Base-by-base conservation (phyloP, 2,329 filamentous ascomycete genomes). In the Arthrinium phaeospermum region DNA sequence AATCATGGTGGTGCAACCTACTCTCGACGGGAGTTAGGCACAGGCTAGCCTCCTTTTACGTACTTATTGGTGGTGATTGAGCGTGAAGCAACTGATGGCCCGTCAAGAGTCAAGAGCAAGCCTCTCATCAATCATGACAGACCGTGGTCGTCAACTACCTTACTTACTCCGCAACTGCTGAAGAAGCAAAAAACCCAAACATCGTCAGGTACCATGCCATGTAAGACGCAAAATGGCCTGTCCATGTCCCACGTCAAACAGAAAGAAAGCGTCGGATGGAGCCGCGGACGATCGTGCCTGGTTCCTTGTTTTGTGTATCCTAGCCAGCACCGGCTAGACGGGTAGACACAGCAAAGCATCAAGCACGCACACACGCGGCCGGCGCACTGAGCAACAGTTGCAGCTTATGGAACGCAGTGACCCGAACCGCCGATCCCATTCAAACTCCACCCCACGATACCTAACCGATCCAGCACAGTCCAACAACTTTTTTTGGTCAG, bases 391-490 rank as follows among this genome's bases (percentile, higher is more conserved):
- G 37, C 37, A 41, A 41, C 37, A 30, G 27, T 27, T 12, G 4
- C 27, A 7, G 19, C 45, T 47, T 22, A 22, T 47, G 45, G 30
- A 34, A 61, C 53, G 30, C 30, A 61, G 53, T 61, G 53, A 61
- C 53, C 53, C 53, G 53, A 61, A 61, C 53, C 53, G 53, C 22
- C 27, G 22, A 61, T 34, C 53, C 27, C 51, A 57, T 34, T 27
- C 14, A 5, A 34, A 34, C 16, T 19, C 30, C 19, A 64, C 57
- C 57, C 57, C 57, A 64, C 57, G 57, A 64, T 64, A 41, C 10
- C 27, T 30, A 30, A 30, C 57, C 57, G 57, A 41, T 64, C 57
- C 57, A 64, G 30, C 51, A 57, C 57, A 64, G 57, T 64, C 57
- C 57, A 64, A n/a, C 53, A 16, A n/a, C 16, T 57, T 30, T 6